These are phyloP conservation scores for Thelonectria blattea DNA, from an alignment of 2,329 filamentous ascomycete species.

Conservation along the genomic window DNA sequence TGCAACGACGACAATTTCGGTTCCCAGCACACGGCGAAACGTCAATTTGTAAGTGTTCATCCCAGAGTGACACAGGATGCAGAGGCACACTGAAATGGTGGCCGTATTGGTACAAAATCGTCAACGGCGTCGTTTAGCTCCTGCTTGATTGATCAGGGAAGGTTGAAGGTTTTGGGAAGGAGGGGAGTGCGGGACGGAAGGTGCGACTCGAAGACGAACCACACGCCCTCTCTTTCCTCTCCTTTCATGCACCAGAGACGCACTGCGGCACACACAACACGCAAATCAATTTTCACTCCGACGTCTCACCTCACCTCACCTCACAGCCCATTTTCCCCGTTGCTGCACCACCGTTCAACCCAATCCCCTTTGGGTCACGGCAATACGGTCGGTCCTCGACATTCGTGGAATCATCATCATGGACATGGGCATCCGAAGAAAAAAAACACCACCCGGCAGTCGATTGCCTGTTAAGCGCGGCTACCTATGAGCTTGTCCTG, in stretches of 20 bases:
- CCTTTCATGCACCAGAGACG: not conserved
- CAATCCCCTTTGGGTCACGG: constrained; percentile 3
- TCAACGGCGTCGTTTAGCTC: constrained; percentile 7
- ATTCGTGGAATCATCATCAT: constrained; percentile 6
- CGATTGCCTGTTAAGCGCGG: constrained; percentile 2
- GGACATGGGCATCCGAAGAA: constrained; percentile 7
- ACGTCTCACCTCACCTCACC: not conserved
- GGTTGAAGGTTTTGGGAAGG: constrained; percentile 6
- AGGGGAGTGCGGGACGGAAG: constrained; percentile 17
- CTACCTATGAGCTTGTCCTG: too few relatives aligned
- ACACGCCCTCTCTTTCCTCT: constrained; percentile 12
- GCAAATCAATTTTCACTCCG: too few relatives aligned
- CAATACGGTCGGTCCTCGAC: constrained; percentile 1
- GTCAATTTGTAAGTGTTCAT: not conserved
- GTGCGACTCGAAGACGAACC: constrained; percentile 9
- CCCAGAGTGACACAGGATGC: not conserved
- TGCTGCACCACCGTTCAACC: constrained; percentile 1
- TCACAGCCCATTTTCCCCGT: constrained; percentile 8
- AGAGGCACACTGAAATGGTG: constrained; percentile 9
- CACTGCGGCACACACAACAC: not conserved
- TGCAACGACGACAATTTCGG: too few relatives aligned
- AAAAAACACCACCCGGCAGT: constrained; percentile 6
- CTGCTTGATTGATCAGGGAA: constrained; percentile 5
- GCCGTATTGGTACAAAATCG: constrained; percentile 20
- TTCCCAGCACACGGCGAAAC: too few relatives aligned